Evolutionary conservation across 306 rosid genomes (phyloP), one percentile per base, ranked within the genome.

Genomic region (Castanospermum australe): DNA sequence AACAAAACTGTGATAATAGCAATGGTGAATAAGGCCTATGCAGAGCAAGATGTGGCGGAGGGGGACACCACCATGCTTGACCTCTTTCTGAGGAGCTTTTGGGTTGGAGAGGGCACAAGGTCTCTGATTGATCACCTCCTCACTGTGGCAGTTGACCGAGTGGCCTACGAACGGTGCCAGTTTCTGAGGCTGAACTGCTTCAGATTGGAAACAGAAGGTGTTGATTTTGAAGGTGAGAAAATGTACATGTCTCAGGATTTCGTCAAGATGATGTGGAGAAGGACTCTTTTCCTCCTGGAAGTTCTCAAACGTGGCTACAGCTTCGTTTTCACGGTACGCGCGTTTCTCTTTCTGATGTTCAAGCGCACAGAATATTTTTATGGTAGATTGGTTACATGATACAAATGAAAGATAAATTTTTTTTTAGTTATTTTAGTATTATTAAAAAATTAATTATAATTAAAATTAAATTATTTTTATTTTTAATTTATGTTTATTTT

Each of bases 231-330:
- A 59, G 86, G 86, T 5, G 98, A 93, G 54, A 91, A 90, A 73
- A 6, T 87, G 0, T 93, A 61, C 86, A 91, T 91, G 98, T 91
- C 98, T 7, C 45, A 36, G 1, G 97, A 89, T 5, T 94, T 92
- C 73, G 81, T 92, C 62, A 85, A 82, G 42, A 94, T 94, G 97
- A 93, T 91, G 97, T 94, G 98, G 98, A 84, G 25, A 62, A 84
- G 96, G 15, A 94, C 97, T 41, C 18, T 15, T 47, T 84, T 93
- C 32, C 77, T 88, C 33, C 67, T 90, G 48, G 75, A 90, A 4
- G 90, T 93, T 50, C 98, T 93, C 78, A 83, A 86, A 83, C 95
- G 93, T 0, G 97, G 95, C 13, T 91, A 91, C 74, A 90, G 18
- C 82, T 86, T 93, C 81, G 15, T 90, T 3, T 91, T 93, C 79